Percentiles rank a stretch among this genome's conserved stretches.
These are phyloP conservation scores for Xylariaceae sp. DNA, from an alignment of 2,329 filamentous ascomycete species.

Conservation along the genomic window DNA sequence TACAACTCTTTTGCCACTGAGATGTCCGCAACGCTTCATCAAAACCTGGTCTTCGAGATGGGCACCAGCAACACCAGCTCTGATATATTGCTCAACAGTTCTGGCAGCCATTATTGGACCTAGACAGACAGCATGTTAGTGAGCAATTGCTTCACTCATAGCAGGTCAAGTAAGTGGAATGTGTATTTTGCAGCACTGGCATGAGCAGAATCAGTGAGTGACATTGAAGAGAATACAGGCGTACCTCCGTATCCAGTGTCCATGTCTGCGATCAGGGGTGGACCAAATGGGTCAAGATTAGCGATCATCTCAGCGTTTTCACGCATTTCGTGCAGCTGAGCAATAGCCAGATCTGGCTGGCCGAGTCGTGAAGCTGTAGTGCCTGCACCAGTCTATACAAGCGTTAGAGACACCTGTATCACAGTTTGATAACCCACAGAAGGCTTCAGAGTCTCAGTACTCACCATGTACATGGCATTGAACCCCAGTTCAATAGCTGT, in stretches of 20 bases:
- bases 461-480: constrained; percentile 48
- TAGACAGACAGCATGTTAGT: constrained; percentile 15
- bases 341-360: constrained; percentile 47
- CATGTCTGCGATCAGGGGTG: constrained; percentile 49
- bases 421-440: not conserved
- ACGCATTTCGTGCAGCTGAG: constrained; percentile 49
- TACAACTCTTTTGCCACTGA: constrained; percentile 59
- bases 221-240: constrained; percentile 8
- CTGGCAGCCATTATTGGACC: constrained; percentile 36
- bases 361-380: constrained; percentile 52
- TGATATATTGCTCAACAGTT: constrained; percentile 48
- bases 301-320: constrained; percentile 51
- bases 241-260: constrained; percentile 52
- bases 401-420: constrained; percentile 4
- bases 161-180: not conserved
- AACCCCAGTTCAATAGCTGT: constrained; percentile 46
- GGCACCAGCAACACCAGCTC: constrained; percentile 44
- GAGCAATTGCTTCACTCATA: not conserved
- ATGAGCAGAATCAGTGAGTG: not conserved
- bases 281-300: constrained; percentile 41
- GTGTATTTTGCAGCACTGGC: too few species aligned
- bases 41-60: constrained; percentile 40
- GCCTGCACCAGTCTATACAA: constrained; percentile 44
- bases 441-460: constrained; percentile 3
- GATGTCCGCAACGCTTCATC: constrained; percentile 63